phyloP scores from a whole-genome alignment of 1,139 yeast genomes.

The Eremothecium gossypii region DNA sequence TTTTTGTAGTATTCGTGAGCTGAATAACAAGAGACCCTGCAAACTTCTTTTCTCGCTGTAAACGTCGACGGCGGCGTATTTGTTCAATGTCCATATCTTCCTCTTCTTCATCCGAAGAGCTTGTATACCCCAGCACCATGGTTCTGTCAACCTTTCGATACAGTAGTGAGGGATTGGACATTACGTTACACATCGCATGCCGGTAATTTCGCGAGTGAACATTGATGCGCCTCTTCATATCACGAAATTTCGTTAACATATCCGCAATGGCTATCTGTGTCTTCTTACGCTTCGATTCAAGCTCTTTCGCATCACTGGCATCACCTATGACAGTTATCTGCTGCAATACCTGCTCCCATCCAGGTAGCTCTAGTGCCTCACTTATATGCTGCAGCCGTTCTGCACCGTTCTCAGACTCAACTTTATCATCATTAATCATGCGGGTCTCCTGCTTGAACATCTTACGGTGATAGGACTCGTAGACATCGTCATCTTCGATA shows the following conservation, averaged over 20 bases:
- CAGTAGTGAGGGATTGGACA: conserved; percentile 10
- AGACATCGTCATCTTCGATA: conserved; percentile 34
- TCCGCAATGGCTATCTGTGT: conserved; percentile 44
- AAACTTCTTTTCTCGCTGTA: conserved; percentile 13
- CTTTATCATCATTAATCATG: conserved; percentile 51
- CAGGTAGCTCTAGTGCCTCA: conserved; percentile 38
- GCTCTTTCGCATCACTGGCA: conserved; percentile 38
- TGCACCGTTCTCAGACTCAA: conserved; percentile 41
- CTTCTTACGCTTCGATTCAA: conserved; percentile 39
- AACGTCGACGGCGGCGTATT: conserved; percentile 13
- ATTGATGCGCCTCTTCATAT: conserved; percentile 29
- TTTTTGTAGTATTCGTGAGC: conserved; percentile 5
- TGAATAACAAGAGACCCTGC: conserved; percentile 21
- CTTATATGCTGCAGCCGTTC: conserved; percentile 22
- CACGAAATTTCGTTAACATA: conserved; percentile 40
- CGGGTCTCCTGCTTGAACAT: conserved; percentile 62
- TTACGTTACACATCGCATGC: conserved; percentile 11
- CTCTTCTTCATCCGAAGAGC: conserved; percentile 29
- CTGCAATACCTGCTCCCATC: conserved; percentile 48
- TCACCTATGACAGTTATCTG: conserved; percentile 47
- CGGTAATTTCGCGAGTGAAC: conserved; percentile 14
- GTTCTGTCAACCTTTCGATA: conserved; percentile 18
- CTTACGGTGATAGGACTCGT: conserved; percentile 43
- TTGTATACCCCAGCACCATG: conserved; percentile 17
- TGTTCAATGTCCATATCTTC: conserved; percentile 14